Evolutionary conservation across 2,329 filamentous ascomycete genomes (phyloP).

Genomic region (Beauveria brongniartii): DNA sequence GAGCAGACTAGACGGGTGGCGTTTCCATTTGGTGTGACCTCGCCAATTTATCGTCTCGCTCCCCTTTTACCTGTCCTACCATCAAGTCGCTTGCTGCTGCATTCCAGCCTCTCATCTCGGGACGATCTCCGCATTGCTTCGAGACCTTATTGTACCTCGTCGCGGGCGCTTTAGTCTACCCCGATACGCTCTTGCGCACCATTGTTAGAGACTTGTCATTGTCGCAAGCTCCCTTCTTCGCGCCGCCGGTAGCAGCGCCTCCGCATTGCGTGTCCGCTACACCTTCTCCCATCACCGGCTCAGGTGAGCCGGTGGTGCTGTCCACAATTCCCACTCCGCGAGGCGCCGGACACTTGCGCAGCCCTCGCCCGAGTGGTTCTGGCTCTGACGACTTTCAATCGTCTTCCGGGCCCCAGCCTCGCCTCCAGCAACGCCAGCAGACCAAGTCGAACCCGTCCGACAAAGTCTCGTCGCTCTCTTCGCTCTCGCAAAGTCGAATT

Average conservation of each 20-base stretch:
- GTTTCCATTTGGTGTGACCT: constrained; percentile 2
- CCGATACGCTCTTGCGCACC: neutral
- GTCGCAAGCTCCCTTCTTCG: neutral
- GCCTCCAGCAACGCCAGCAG: constrained; percentile 7
- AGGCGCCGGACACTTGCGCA: constrained; percentile 12
- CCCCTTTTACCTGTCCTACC: neutral
- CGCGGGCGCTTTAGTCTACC: neutral
- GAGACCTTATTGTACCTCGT: neutral
- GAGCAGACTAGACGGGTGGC: neutral
- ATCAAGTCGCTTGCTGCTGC: neutral
- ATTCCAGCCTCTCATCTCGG: neutral
- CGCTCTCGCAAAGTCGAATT: constrained; percentile 38
- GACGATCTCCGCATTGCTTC: neutral
- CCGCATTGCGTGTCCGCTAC: neutral
- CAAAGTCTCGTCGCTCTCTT: constrained; percentile 31
- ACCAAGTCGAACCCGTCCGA: neutral
- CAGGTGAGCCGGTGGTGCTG: constrained; percentile 9
- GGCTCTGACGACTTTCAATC: constrained; percentile 7
- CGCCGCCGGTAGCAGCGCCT: neutral
- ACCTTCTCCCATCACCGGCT: constrained; percentile 9
- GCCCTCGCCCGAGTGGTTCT: constrained; percentile 8
- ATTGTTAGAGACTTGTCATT: neutral
- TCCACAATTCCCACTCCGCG: constrained; percentile 8
- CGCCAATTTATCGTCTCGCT: neutral
- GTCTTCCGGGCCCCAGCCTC: neutral